phyloP scores from a whole-genome alignment of 129 eudicot species.

The Centrapalus pauciflorus region DNA sequence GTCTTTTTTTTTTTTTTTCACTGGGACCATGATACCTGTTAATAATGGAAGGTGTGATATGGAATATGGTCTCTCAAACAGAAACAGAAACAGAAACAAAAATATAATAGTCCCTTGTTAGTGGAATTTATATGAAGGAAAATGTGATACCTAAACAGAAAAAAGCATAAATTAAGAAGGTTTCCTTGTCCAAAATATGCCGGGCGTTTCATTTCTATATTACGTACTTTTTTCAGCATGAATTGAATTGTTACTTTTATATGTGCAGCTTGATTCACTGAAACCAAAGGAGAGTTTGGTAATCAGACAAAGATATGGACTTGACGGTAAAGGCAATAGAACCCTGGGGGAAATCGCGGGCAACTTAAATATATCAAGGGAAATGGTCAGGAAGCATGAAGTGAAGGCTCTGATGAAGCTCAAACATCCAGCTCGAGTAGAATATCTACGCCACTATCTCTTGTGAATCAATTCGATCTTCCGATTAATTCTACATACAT shows the following conservation, averaged over 20 bases:
- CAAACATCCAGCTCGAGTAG: constrained; percentile 87
- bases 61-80: no score
- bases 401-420: constrained; percentile 98
- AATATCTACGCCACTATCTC: constrained; percentile 74
- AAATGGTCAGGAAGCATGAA: constrained; percentile 96
- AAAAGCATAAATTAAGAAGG: no score
- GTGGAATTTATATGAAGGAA: no score
- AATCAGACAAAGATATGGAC: constrained; percentile 95
- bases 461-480: constrained; percentile 24
- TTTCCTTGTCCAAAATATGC: no score
- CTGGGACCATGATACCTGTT: no score
- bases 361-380: constrained; percentile 87
- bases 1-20: no score
- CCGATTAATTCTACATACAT: constrained; percentile 15
- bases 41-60: no score
- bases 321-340: constrained; percentile 90
- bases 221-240: not conserved
- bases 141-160: no score
- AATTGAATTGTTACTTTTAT: not conserved
- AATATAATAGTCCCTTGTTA: no score
- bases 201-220: not conserved
- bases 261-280: constrained; percentile 82
- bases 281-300: constrained; percentile 97
- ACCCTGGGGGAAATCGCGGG: constrained; percentile 94
- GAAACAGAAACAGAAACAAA: no score